Base-by-base conservation (phyloP, 495 filamentous ascomycete genomes). In the Penicillium daleae region DNA sequence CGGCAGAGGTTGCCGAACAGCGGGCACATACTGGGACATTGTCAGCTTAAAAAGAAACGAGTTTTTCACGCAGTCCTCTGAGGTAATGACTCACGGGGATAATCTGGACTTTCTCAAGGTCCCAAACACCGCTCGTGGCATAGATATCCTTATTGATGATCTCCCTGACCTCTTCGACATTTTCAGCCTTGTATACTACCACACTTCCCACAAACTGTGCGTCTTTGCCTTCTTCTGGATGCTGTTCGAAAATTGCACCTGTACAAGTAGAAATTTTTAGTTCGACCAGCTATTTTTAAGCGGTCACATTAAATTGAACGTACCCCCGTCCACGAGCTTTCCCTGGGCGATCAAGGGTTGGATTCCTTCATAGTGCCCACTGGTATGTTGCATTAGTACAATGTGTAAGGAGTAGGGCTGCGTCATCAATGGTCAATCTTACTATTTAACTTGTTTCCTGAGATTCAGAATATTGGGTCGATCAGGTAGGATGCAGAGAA, bases 61-160 rank as follows among this genome's bases (percentile, higher is more conserved):
- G 24, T 10, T n/a, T n/a, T n/a, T n/a, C n/a, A 24, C 31, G 29
- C 2, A 9, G 17, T 6, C 7, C 19, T 13, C 21, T 46, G 31
- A 12, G 13, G n/a, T 9, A 9, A 19, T 26, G 8, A 66, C 74
- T 65, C 57, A 80, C 76, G 22, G 77, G 76, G 64, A 71, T 59
- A 19, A 80, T 73, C 33, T 74, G 67, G 26, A 89, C 86, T 73
- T 90, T 93, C 8, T 87, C 84, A 63, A 86, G 79, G 81, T 96
- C 91, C 92, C 92, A 96, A 6, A 96, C 89, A 6, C 84, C 86
- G n/a, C 66, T 74, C 57, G 71, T 78, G 27, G 80, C 80, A 66
- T 95, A 95, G 2, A 90, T 75, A 68, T 96, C 92, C 26, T 85
- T 76, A 66, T 83, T 83, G 56, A 97, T 70, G 5, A 79, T 67